These are phyloP conservation scores for Heimioporus retisporus DNA, from an alignment of 1,284 basidiomycete species.

Conservation along the genomic window DNA sequence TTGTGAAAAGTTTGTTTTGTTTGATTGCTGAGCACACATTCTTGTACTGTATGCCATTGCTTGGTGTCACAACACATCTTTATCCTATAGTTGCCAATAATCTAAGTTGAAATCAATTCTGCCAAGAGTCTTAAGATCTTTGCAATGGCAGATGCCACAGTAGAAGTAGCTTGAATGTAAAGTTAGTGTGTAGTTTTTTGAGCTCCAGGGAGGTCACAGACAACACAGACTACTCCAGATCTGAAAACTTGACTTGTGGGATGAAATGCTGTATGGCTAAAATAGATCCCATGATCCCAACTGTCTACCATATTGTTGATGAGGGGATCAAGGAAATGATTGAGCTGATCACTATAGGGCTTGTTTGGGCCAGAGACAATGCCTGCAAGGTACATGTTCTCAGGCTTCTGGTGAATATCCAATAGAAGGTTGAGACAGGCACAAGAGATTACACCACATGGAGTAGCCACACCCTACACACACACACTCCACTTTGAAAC, in stretches of 20 bases:
- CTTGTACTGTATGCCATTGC: background rate
- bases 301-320: background rate
- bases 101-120: background rate
- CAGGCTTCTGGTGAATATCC: background rate
- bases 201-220: background rate
- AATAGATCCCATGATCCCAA: background rate
- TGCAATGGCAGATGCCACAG: background rate
- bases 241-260: background rate
- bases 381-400: slow-evolving; percentile 1
- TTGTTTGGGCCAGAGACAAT: background rate
- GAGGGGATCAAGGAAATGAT: background rate
- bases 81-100: background rate
- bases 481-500: background rate
- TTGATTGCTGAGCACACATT: background rate
- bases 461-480: background rate
- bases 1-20: background rate
- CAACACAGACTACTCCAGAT: background rate
- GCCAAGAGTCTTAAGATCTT: background rate
- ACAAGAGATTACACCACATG: slow-evolving; percentile 15
- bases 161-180: background rate
- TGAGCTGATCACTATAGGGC: background rate
- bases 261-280: background rate
- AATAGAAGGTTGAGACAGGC: slow-evolving; percentile 18
- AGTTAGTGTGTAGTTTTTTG: background rate
- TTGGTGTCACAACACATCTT: background rate